A percentile compares a stretch with the other conserved stretches of the same genome.
These are phyloP conservation scores for Trypethelium eluteriae DNA, from an alignment of 495 filamentous ascomycete genomes.

Conservation along the genomic window DNA sequence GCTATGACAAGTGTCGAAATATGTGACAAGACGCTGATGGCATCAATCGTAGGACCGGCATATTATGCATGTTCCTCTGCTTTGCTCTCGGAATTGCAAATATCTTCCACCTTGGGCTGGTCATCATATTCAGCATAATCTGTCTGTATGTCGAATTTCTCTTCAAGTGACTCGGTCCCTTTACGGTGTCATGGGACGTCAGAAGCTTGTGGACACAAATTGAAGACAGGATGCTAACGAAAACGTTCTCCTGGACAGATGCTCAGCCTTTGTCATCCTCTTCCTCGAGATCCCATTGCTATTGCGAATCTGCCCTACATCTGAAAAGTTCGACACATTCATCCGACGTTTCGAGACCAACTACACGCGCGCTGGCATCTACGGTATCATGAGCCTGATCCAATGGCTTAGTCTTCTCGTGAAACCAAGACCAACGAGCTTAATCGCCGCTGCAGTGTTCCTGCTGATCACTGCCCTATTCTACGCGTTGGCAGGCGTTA, in stretches of 20 bases:
- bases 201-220: not conserved
- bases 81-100: slow-evolving; percentile 92
- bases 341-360: slow-evolving; percentile 90
- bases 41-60: slow-evolving; percentile 64
- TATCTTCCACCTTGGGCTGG: slow-evolving; percentile 60
- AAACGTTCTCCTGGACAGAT: slow-evolving; percentile 39
- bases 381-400: slow-evolving; percentile 66
- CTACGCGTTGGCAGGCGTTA: slow-evolving; percentile 77
- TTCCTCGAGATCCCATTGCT: slow-evolving; percentile 97
- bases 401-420: slow-evolving; percentile 72
- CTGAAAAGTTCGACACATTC: slow-evolving; percentile 74
- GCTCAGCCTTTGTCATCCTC: slow-evolving; percentile 76
- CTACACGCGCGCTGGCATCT: slow-evolving; percentile 94
- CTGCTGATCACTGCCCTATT: slow-evolving; percentile 69
- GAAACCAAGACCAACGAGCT: slow-evolving; percentile 45
- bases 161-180: not conserved
- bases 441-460: slow-evolving; percentile 81
- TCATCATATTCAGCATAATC: slow-evolving; percentile 74
- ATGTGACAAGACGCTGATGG: not conserved
- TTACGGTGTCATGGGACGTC: not conserved
- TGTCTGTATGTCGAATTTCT: slow-evolving; percentile 61
- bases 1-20: not conserved
- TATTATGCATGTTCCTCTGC: slow-evolving; percentile 89
- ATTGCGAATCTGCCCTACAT: slow-evolving; percentile 95
- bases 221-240: not conserved